Percentiles rank a stretch among this genome's conserved stretches.
These are phyloP conservation scores for Rhexocercosporidium sp. DNA, from an alignment of 2,329 filamentous ascomycete species.

Conservation along the genomic window DNA sequence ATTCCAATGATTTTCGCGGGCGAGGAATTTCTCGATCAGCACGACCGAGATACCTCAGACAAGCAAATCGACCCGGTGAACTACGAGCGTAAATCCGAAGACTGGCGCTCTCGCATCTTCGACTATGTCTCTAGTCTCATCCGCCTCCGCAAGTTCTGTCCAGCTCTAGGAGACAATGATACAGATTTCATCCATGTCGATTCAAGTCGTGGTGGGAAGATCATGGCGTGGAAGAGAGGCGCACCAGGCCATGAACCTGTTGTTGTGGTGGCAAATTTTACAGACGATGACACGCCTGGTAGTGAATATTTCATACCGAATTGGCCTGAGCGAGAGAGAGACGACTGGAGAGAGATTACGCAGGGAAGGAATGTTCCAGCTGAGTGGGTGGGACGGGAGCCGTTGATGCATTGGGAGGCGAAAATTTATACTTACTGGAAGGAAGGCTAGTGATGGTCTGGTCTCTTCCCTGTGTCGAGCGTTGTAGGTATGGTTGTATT, in stretches of 20 bases:
- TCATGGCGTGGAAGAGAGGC: slow-evolving; percentile 31
- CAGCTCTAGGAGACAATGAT: slow-evolving; percentile 27
- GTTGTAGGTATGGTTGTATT: neutral
- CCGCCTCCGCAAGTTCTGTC: slow-evolving; percentile 23
- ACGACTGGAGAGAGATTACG: slow-evolving; percentile 28
- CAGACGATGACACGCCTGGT: slow-evolving; percentile 24
- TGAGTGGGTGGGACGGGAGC: slow-evolving; percentile 30
- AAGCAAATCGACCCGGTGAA: slow-evolving; percentile 30
- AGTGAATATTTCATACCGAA: slow-evolving; percentile 21
- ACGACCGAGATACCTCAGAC: slow-evolving; percentile 20
- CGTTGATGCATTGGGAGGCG: slow-evolving; percentile 29
- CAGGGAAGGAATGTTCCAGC: slow-evolving; percentile 19
- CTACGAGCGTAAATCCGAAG: slow-evolving; percentile 27
- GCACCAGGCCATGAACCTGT: slow-evolving; percentile 15
- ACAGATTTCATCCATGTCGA: slow-evolving; percentile 27
- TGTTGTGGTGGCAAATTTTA: slow-evolving; percentile 29
- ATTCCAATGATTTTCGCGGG: slow-evolving; percentile 32
- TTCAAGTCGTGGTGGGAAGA: slow-evolving; percentile 24
- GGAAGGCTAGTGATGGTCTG: neutral
- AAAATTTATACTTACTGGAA: slow-evolving; percentile 32
- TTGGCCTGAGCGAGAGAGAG: slow-evolving; percentile 22
- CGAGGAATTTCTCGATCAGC: slow-evolving; percentile 29
- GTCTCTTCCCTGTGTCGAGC: neutral
- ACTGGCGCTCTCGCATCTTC: slow-evolving; percentile 25
- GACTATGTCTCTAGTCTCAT: slow-evolving; percentile 27